Percentiles rank a stretch among this genome's conserved stretches.
Evolutionary conservation across 2,329 filamentous ascomycete species (phyloP).

Genomic region (Diaporthe citriasiana): DNA sequence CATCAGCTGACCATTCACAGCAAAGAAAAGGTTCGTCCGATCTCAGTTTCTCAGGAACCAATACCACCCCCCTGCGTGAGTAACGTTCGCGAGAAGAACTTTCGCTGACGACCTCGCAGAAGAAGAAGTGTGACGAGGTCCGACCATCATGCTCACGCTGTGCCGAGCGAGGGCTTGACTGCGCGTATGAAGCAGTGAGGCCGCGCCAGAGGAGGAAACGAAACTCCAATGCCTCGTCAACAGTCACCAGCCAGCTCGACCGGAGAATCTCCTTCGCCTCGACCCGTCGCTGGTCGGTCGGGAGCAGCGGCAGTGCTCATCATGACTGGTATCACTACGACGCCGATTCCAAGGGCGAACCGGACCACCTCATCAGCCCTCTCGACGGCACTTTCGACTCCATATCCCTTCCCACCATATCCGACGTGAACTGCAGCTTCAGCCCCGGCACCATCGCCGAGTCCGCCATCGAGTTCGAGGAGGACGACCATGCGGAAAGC

Average conservation of each 20-base stretch:
- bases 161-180: slow-evolving; percentile 62
- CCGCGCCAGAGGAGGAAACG: slow-evolving; percentile 58
- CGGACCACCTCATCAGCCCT: slow-evolving; percentile 40
- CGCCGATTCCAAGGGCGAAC: slow-evolving; percentile 25
- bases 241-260: slow-evolving; percentile 32
- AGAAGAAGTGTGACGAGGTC: slow-evolving; percentile 71
- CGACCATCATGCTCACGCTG: slow-evolving; percentile 67
- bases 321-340: slow-evolving; percentile 39
- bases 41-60: background rate
- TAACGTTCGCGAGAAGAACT: background rate
- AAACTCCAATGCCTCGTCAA: slow-evolving; percentile 49
- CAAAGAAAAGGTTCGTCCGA: slow-evolving; percentile 66
- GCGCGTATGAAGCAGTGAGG: slow-evolving; percentile 64
- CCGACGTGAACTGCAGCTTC: slow-evolving; percentile 35
- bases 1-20: slow-evolving; percentile 52
- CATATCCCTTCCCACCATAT: slow-evolving; percentile 19
- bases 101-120: slow-evolving; percentile 53
- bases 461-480: slow-evolving; percentile 39
- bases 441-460: slow-evolving; percentile 23
- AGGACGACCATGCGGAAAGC: slow-evolving; percentile 28
- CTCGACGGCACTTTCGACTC: slow-evolving; percentile 40
- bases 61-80: background rate
- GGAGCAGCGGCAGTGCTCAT: slow-evolving; percentile 36
- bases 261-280: slow-evolving; percentile 48
- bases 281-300: slow-evolving; percentile 43